A percentile compares a stretch with the other conserved stretches of the same genome.
These are phyloP conservation scores for Termitomyces sp. DNA, from an alignment of 768 basidiomycete genomes.

Conservation along the genomic window DNA sequence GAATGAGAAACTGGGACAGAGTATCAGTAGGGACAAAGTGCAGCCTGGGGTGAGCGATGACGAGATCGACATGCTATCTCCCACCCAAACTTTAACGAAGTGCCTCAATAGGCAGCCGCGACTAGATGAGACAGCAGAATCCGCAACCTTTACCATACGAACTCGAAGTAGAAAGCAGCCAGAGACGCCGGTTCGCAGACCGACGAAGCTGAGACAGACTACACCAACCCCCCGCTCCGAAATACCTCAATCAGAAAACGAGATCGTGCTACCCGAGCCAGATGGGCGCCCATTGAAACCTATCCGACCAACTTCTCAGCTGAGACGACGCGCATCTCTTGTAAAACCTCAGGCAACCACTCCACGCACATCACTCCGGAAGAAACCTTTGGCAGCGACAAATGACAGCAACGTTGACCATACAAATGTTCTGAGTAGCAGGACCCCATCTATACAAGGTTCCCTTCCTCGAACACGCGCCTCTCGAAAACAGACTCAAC, in stretches of 20 bases:
- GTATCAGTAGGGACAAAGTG: neutral
- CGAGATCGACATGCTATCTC: constrained; percentile 23
- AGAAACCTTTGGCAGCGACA: constrained; percentile 1
- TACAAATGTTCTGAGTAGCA: neutral
- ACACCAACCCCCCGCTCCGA: neutral
- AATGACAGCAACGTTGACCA: constrained; percentile 1
- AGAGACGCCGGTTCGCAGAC: constrained; percentile 3
- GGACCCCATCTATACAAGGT: neutral
- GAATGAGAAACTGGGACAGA: constrained; percentile 3
- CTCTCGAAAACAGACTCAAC: neutral
- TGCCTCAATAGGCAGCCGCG: neutral
- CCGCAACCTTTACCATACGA: neutral
- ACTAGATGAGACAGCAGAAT: neutral
- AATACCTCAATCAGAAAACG: neutral
- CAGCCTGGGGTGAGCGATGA: constrained; percentile 17
- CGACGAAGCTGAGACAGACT: neutral
- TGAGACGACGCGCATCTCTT: neutral
- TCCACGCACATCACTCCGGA: constrained; percentile 7
- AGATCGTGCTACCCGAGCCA: neutral
- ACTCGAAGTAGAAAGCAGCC: constrained; percentile 2
- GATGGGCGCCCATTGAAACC: neutral
- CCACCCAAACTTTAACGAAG: constrained; percentile 9
- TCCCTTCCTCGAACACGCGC: neutral
- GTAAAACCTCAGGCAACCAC: neutral
- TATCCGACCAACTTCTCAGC: neutral